Percentiles rank a stretch among this genome's conserved stretches.
phyloP scores from a whole-genome alignment of 2,329 filamentous ascomycete species.

The Sclerotinia sclerotiorum region DNA sequence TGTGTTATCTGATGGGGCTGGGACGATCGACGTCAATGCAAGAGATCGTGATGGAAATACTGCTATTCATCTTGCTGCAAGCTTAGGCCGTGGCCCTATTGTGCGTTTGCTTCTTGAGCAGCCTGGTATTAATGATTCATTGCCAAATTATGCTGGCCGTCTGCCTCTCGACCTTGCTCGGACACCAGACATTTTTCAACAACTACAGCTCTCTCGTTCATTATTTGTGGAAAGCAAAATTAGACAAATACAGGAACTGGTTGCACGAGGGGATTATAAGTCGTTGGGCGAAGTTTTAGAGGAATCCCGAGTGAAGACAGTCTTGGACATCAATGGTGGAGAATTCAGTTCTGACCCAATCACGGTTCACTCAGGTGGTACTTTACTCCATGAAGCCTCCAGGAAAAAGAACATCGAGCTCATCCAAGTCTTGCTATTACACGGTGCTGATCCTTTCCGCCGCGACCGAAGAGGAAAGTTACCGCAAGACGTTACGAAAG shows the following conservation, averaged over 20 bases:
- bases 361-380: constrained; percentile 82
- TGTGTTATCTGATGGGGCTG: constrained; percentile 73
- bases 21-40: constrained; percentile 77
- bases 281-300: constrained; percentile 76
- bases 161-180: constrained; percentile 85
- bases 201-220: constrained; percentile 85
- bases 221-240: constrained; percentile 87
- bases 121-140: constrained; percentile 80
- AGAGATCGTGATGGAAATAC: constrained; percentile 94
- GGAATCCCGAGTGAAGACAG: constrained; percentile 80
- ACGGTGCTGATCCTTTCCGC: constrained; percentile 93
- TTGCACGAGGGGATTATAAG: constrained; percentile 72
- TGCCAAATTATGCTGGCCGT: constrained; percentile 81
- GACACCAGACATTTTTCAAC: constrained; percentile 93
- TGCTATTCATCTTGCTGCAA: constrained; percentile 82
- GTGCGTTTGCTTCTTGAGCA: constrained; percentile 83
- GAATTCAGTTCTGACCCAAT: constrained; percentile 80
- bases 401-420: constrained; percentile 82
- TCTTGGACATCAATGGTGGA: constrained; percentile 87
- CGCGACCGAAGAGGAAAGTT: constrained; percentile 93
- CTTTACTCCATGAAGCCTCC: constrained; percentile 88
- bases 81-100: constrained; percentile 74
- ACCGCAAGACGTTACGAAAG: constrained; percentile 93
- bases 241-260: constrained; percentile 77
- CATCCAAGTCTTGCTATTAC: constrained; percentile 85